Percentiles rank a stretch among this genome's conserved stretches.
phyloP scores from a whole-genome alignment of 352 stramenopile genomes.

The Phytopythium delawarense region DNA sequence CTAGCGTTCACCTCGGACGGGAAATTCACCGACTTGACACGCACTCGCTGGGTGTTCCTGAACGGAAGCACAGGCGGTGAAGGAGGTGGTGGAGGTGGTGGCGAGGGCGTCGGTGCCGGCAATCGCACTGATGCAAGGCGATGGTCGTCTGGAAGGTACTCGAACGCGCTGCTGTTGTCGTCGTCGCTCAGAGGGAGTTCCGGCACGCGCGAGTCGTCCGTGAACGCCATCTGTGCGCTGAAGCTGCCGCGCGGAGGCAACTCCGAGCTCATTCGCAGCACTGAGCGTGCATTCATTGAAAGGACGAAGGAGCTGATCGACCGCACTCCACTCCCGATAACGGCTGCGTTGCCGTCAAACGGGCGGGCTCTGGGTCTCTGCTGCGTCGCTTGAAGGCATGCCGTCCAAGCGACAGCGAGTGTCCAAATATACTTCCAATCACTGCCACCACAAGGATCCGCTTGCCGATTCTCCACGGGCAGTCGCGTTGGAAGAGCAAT shows the following conservation, averaged over 20 bases:
- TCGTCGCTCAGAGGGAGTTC: background rate
- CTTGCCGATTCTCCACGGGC: background rate
- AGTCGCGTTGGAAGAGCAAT: background rate
- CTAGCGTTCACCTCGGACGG: background rate
- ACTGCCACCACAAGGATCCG: background rate
- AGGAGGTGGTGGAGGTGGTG: constrained; percentile 1
- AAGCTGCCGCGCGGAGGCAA: constrained; percentile 6
- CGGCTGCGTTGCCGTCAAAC: background rate
- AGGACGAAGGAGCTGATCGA: background rate
- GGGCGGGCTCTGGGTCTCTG: background rate
- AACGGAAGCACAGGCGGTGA: constrained; percentile 2
- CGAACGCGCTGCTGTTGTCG: background rate
- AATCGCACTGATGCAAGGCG: background rate
- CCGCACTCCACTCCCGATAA: background rate
- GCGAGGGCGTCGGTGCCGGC: constrained; percentile 1
- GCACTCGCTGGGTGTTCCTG: background rate
- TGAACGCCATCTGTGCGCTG: constrained; percentile 1
- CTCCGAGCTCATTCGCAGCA: background rate
- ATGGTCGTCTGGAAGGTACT: background rate
- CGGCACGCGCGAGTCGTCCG: background rate
- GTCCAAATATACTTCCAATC: background rate
- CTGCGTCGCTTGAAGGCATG: constrained; percentile 1
- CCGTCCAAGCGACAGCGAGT: background rate
- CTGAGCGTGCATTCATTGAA: background rate
- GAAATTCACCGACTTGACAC: constrained; percentile 1